These are phyloP conservation scores for Anthracocystis walkeri DNA, from an alignment of 1,284 basidiomycete genomes.

Conservation along the genomic window DNA sequence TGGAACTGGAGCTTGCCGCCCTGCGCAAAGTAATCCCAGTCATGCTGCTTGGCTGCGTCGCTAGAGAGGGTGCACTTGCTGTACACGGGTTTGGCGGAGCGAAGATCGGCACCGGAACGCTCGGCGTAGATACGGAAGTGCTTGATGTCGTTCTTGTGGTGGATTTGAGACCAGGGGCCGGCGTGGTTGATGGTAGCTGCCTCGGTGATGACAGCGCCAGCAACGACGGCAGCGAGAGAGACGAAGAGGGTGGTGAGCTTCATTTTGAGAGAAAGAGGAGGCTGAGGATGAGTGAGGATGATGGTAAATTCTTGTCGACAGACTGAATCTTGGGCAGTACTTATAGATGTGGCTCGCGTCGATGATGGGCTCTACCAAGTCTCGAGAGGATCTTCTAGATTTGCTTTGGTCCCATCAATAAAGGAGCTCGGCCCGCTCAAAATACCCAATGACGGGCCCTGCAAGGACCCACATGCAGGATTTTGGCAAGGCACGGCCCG, in stretches of 20 bases:
- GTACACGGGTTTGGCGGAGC: conserved; percentile 9
- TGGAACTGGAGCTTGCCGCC: conserved; percentile 14
- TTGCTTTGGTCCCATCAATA: neutral
- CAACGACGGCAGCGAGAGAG: conserved; percentile 13
- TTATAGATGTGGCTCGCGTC: neutral
- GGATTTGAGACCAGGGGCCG: conserved; percentile 16
- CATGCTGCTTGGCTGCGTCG: neutral
- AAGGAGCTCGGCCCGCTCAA: neutral
- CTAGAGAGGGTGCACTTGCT: conserved; percentile 5
- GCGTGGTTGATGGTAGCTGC: conserved; percentile 9
- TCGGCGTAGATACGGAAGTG: conserved; percentile 15
- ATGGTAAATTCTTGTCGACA: neutral
- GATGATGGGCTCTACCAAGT: neutral
- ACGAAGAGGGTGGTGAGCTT: conserved; percentile 21
- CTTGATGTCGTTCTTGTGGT: conserved; percentile 15
- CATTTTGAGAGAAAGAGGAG: neutral
- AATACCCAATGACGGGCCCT: neutral
- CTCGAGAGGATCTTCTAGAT: neutral
- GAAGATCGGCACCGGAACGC: conserved; percentile 9
- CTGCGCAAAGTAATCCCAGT: neutral
- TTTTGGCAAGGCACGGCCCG: neutral
- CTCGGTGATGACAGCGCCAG: conserved; percentile 9
- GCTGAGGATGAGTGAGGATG: neutral
- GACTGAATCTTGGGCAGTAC: neutral
- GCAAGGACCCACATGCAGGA: neutral